Base-by-base conservation (phyloP, 345 rosid genomes). In the Garcia nutans region DNA sequence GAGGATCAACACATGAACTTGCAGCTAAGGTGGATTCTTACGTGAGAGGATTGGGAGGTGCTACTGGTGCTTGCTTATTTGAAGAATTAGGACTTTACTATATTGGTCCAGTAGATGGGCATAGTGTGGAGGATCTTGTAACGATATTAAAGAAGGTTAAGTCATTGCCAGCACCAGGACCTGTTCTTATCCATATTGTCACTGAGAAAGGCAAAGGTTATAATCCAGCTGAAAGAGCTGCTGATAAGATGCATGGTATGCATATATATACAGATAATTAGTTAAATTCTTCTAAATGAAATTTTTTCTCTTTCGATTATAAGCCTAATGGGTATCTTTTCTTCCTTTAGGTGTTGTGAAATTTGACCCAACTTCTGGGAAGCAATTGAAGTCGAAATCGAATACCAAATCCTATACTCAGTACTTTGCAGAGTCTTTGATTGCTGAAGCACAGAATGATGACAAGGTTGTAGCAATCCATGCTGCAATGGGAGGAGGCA, bases 401-500 rank as follows among this genome's bases (percentile, higher is more conserved):
- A 54, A 60, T 2, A 85, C 88, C 2, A 73, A n/a, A 15, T 79
- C 85, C 0, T 82, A 82, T 72, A 81, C 84, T 0, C 76, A 71
- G 47, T 85, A 81, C 75, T 85, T 86, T 76, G 88, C 84, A 0
- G 84, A 88, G 65, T 82, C 89, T 9, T 76, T 85, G 76, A 83
- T 86, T 19, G 85, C 84, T 23, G 87, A 86, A 79, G 88, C 88
- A 12, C 81, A 83, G 73, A 52, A n/a, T 24, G 91, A 86, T 31
- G 82, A 80, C 5, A 84, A 72, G 55, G 82, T 88, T 15, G 86
- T 88, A 8, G 91, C 83, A 20, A 83, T 86, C n/a, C 91, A 88
- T 57, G 91, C 87, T 8, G 88, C 91, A 3, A 82, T 86, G 91
- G 91, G 91, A 23, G 88, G 89, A 71, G 88, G 91, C 20, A 85